Evolutionary conservation across 2,329 filamentous ascomycete genomes (phyloP).

Genomic region (Thielaviopsis ethacetica): DNA sequence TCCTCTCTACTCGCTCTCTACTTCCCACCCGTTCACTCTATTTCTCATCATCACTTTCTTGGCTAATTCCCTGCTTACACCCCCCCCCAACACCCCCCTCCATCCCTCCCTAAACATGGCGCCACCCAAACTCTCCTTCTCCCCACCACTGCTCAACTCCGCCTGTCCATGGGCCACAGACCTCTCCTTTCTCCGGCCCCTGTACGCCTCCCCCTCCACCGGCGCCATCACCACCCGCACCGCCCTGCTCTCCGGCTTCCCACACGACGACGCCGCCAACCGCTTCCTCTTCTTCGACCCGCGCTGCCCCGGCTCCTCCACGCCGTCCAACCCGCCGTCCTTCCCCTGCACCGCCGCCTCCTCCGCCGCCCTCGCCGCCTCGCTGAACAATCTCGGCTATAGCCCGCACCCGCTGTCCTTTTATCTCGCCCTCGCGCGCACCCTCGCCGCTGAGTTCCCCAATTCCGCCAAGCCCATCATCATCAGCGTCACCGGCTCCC

Average conservation of each 20-base stretch:
- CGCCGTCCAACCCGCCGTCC: constrained; percentile 13
- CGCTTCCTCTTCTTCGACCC: constrained; percentile 51
- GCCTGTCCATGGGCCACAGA: constrained; percentile 62
- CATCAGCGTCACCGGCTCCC: constrained; percentile 52
- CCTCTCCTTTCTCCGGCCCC: constrained; percentile 38
- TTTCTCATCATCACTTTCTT: not conserved
- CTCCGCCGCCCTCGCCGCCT: constrained; percentile 21
- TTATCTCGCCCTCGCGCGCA: constrained; percentile 41
- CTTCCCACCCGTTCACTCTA: not conserved
- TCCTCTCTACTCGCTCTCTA: too few species aligned
- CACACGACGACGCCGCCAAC: constrained; percentile 41
- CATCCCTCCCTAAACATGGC: not conserved
- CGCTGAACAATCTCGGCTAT: constrained; percentile 60
- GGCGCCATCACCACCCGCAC: constrained; percentile 65
- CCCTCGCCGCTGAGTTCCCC: constrained; percentile 22
- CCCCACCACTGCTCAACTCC: constrained; percentile 56
- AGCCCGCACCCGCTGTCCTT: constrained; percentile 42
- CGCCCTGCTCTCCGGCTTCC: constrained; percentile 46
- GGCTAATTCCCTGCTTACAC: not conserved
- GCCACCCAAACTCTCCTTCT: constrained; percentile 27
- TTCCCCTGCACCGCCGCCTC: constrained; percentile 14
- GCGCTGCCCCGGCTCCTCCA: not conserved
- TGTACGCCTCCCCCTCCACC: constrained; percentile 45
- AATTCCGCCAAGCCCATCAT: constrained; percentile 41
- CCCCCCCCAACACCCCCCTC: not conserved